A percentile compares a stretch with the other conserved stretches of the same genome.
Evolutionary conservation across 768 basidiomycete genomes (phyloP).

Genomic region (Ramaria sp.): DNA sequence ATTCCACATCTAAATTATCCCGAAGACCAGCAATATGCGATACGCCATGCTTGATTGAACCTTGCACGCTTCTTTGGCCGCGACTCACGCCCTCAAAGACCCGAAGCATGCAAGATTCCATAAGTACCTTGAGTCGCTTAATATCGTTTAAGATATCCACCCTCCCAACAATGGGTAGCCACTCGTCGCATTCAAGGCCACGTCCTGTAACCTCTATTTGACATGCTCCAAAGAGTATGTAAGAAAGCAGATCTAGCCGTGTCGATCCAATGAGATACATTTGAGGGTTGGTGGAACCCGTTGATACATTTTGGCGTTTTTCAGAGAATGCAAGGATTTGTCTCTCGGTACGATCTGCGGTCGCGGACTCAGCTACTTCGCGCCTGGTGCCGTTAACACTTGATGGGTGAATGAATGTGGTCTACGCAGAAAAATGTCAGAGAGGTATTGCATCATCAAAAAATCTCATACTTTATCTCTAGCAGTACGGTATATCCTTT

Average conservation of each 20-base stretch:
- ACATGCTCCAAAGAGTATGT: conserved; percentile 85
- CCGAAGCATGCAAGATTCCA: conserved; percentile 79
- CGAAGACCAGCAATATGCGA: background rate
- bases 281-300: conserved; percentile 33
- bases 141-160: conserved; percentile 69
- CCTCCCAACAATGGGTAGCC: conserved; percentile 77
- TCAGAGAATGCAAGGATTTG: conserved; percentile 76
- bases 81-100: conserved; percentile 77
- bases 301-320: conserved; percentile 67
- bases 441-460: background rate
- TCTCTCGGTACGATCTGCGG: conserved; percentile 36
- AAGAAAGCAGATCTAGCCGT: conserved; percentile 77
- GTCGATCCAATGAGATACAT: conserved; percentile 75
- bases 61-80: conserved; percentile 31
- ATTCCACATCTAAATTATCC: conserved; percentile 26
- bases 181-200: conserved; percentile 80
- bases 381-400: conserved; percentile 75
- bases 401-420: conserved; percentile 69
- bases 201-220: conserved; percentile 55
- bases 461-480: conserved; percentile 62
- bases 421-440: conserved; percentile 27
- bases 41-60: background rate
- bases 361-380: conserved; percentile 24
- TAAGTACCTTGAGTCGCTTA: conserved; percentile 64
- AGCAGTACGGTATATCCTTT: conserved; percentile 58